Evolutionary conservation across 306 rosid species (phyloP).

Genomic region (Chamaecrista fasciculata): DNA sequence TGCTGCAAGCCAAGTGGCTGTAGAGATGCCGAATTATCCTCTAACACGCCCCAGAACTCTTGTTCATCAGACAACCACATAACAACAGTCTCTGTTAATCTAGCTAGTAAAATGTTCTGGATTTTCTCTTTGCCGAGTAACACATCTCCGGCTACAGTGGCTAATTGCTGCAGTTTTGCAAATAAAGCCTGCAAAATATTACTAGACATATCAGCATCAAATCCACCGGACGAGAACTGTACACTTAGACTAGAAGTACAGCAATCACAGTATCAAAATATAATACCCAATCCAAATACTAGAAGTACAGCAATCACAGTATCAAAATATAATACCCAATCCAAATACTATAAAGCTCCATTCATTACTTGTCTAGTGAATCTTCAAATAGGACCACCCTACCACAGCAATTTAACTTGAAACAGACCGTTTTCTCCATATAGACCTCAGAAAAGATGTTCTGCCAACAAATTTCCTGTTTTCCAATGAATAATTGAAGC

Average conservation of each 20-base stretch:
- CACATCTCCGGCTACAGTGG: slow-evolving; percentile 94
- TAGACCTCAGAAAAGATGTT: neutral
- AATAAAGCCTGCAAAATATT: slow-evolving; percentile 77
- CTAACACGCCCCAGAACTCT: slow-evolving; percentile 91
- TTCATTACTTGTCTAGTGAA: neutral
- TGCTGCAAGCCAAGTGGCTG: slow-evolving; percentile 83
- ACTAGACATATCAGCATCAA: slow-evolving; percentile 26
- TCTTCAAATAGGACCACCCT: neutral
- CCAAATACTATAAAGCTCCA: slow-evolving; percentile 1
- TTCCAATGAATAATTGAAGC: neutral
- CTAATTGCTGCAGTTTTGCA: slow-evolving; percentile 85
- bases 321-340: too few relatives aligned
- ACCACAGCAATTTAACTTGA: neutral
- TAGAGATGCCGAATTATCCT: slow-evolving; percentile 67
- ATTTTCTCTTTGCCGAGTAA: slow-evolving; percentile 84
- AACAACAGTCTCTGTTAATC: slow-evolving; percentile 93
- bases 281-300: neutral
- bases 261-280: neutral
- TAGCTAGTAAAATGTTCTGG: slow-evolving; percentile 92
- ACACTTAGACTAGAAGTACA: neutral
- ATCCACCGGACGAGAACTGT: slow-evolving; percentile 15
- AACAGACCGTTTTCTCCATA: neutral
- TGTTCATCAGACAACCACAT: slow-evolving; percentile 97
- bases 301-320: too few relatives aligned
- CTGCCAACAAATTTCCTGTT: neutral